Percentiles rank a stretch among this genome's conserved stretches.
Conservation (phyloP, 306 rosid species). For the Malus sylvestris region DNA sequence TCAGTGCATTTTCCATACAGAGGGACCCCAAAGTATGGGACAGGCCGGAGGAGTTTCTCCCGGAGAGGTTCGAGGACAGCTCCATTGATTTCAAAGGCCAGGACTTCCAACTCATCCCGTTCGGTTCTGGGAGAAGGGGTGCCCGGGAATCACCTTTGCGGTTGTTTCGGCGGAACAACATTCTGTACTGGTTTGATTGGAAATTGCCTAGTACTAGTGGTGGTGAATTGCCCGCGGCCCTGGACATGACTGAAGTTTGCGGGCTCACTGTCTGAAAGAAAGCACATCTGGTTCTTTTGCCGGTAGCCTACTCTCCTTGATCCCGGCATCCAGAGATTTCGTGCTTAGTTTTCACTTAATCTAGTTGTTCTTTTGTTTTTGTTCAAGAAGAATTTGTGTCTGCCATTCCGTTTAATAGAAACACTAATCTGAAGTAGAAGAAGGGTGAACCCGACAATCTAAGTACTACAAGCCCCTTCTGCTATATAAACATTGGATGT, state of each 20-base stretch:
- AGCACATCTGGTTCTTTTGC: slow-evolving; percentile 25
- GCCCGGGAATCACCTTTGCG: slow-evolving; percentile 21
- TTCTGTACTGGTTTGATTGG: slow-evolving; percentile 46
- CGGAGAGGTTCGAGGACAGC: slow-evolving; percentile 33
- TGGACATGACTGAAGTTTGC: slow-evolving; percentile 19
- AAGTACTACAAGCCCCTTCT: too few relatives aligned
- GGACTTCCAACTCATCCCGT: slow-evolving; percentile 14
- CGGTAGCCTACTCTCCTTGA: slow-evolving; percentile 3
- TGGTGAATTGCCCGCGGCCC: neutral
- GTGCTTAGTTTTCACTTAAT: neutral
- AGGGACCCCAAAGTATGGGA: slow-evolving; percentile 33
- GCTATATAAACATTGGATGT: too few relatives aligned
- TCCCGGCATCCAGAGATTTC: neutral
- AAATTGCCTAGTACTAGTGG: slow-evolving; percentile 2
- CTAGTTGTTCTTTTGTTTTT: neutral
- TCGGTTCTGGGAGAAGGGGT: slow-evolving; percentile 31
- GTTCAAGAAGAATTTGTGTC: neutral
- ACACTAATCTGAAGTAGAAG: too few relatives aligned
- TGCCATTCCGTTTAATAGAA: neutral
- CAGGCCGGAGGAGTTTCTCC: slow-evolving; percentile 24
- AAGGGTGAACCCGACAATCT: too few relatives aligned
- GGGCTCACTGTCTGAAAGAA: slow-evolving; percentile 22
- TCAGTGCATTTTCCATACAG: slow-evolving; percentile 50
- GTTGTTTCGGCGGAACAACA: slow-evolving; percentile 6
- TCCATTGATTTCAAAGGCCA: slow-evolving; percentile 21